These are phyloP conservation scores for Pichia paraexigua DNA, from an alignment of 805 yeast species.

Conservation along the genomic window DNA sequence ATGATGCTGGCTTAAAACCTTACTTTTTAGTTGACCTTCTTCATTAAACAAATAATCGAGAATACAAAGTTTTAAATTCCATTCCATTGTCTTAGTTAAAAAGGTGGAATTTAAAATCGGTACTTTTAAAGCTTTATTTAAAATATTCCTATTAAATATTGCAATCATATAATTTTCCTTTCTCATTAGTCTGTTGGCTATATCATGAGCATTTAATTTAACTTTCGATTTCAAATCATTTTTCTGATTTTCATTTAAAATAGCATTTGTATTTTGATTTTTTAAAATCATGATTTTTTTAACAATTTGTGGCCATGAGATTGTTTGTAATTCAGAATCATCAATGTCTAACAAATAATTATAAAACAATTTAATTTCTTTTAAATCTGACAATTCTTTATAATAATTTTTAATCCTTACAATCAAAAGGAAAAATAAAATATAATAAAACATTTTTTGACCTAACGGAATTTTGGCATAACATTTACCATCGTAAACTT, in stretches of 20 bases:
- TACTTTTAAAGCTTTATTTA: slow-evolving; percentile 54
- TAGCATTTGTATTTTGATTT: slow-evolving; percentile 80
- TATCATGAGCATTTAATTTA: slow-evolving; percentile 83
- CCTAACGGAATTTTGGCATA: slow-evolving; percentile 35
- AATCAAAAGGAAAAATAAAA: slow-evolving; percentile 46
- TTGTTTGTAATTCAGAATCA: slow-evolving; percentile 83
- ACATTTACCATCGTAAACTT: slow-evolving; percentile 42
- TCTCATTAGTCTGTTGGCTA: slow-evolving; percentile 93
- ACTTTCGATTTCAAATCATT: slow-evolving; percentile 62
- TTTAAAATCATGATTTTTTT: slow-evolving; percentile 64
- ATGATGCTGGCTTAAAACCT: slow-evolving; percentile 62
- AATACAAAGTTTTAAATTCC: slow-evolving; percentile 87
- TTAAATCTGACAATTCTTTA: slow-evolving; percentile 56
- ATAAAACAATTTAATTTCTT: slow-evolving; percentile 74
- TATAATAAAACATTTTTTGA: slow-evolving; percentile 55
- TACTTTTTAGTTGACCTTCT: slow-evolving; percentile 71
- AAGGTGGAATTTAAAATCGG: slow-evolving; percentile 26
- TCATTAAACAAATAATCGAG: slow-evolving; percentile 79
- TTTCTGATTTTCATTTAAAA: slow-evolving; percentile 30
- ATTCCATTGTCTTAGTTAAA: slow-evolving; percentile 82
- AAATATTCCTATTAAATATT: slow-evolving; percentile 65
- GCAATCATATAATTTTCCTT: slow-evolving; percentile 93
- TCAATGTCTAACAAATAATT: slow-evolving; percentile 58
- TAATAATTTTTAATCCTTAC: slow-evolving; percentile 48
- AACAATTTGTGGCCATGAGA: slow-evolving; percentile 86